Evolutionary conservation across 768 basidiomycete species (phyloP).

Genomic region (Suillus tomentosus): DNA sequence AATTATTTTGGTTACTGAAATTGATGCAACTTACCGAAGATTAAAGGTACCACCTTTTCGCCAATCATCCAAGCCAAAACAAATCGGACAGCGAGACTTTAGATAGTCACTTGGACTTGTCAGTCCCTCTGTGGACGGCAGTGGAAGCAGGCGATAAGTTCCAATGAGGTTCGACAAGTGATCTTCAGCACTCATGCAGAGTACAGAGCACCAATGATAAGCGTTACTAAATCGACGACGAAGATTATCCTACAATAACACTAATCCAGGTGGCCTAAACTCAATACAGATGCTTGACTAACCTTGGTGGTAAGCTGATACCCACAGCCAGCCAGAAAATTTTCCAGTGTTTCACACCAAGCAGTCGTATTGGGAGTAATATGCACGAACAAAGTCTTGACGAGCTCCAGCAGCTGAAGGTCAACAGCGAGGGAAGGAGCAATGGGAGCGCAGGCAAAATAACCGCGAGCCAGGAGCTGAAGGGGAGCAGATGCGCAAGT

Average conservation of each 20-base stretch:
- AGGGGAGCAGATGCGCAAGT: too few species aligned
- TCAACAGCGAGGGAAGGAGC: too few species aligned
- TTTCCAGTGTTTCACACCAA: slow-evolving; percentile 29
- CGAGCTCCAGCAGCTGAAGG: slow-evolving; percentile 33
- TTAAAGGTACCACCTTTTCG: not conserved
- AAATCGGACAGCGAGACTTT: slow-evolving; percentile 25
- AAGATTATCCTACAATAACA: slow-evolving; percentile 24
- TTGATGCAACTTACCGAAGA: not conserved
- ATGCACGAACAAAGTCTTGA: slow-evolving; percentile 27
- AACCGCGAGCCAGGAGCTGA: too few species aligned
- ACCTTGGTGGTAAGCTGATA: slow-evolving; percentile 15
- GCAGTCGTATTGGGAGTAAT: slow-evolving; percentile 31
- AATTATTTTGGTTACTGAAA: not conserved
- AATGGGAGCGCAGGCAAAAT: too few species aligned
- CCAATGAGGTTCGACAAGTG: slow-evolving; percentile 26
- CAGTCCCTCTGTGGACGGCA: not conserved
- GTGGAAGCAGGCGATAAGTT: not conserved
- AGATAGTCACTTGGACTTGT: slow-evolving; percentile 16
- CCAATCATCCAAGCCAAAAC: slow-evolving; percentile 23
- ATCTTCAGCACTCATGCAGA: slow-evolving; percentile 12
- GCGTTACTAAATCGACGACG: slow-evolving; percentile 26
- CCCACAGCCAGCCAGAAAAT: slow-evolving; percentile 20
- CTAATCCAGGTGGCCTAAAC: not conserved
- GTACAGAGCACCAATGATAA: slow-evolving; percentile 26
- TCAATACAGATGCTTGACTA: not conserved